These are phyloP conservation scores for Westerdykella sp. DNA, from an alignment of 2,329 filamentous ascomycete genomes.

Conservation along the genomic window DNA sequence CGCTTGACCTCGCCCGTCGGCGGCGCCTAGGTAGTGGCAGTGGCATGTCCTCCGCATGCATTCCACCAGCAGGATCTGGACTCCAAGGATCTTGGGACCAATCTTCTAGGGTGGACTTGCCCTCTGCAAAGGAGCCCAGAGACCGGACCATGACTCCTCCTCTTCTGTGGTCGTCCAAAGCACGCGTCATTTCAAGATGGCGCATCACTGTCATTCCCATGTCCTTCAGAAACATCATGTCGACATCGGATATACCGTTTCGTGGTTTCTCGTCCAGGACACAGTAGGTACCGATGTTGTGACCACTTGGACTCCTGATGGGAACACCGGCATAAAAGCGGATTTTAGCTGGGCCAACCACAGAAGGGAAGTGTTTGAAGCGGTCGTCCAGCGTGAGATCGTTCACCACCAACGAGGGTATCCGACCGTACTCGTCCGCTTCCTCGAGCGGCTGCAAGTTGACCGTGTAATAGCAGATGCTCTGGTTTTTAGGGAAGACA, in stretches of 20 bases:
- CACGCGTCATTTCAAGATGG: conserved; percentile 54
- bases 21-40: conserved; percentile 15
- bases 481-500: conserved; percentile 28
- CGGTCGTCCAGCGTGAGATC: conserved; percentile 33
- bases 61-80: conserved; percentile 7
- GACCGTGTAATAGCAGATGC: conserved; percentile 29
- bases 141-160: conserved; percentile 49
- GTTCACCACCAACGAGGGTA: conserved; percentile 28
- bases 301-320: conserved; percentile 52
- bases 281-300: conserved; percentile 55
- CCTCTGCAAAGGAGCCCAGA: conserved; percentile 34
- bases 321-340: conserved; percentile 56
- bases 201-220: conserved; percentile 52
- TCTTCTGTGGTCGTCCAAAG: conserved; percentile 47
- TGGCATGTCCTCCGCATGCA: conserved; percentile 21
- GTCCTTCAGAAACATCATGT: conserved; percentile 52
- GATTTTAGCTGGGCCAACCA: conserved; percentile 25
- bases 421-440: conserved; percentile 10
- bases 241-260: conserved; percentile 39
- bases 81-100: conserved; percentile 32
- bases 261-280: conserved; percentile 55
- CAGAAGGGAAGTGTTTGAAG: conserved; percentile 33
- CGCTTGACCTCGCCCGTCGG: conserved; percentile 11
- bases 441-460: conserved; percentile 19
- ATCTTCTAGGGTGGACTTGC: conserved; percentile 29